Percentiles rank a stretch among this genome's conserved stretches.
These are phyloP conservation scores for Sclerotinia trifoliorum DNA, from an alignment of 2,329 filamentous ascomycete genomes.

Conservation along the genomic window DNA sequence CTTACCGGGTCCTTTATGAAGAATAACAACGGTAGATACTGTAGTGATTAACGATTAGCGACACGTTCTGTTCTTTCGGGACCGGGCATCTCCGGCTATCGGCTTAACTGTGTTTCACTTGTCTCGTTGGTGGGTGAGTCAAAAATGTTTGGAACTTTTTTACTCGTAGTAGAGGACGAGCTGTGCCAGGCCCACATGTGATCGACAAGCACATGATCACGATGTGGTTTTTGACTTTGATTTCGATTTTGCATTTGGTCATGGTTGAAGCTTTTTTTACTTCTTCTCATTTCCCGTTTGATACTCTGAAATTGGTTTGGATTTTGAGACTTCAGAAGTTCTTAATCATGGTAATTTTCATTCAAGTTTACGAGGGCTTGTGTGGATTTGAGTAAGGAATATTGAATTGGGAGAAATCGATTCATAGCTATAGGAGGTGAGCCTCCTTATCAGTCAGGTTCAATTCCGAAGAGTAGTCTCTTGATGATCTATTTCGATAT, in stretches of 20 bases:
- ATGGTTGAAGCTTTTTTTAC: neutral
- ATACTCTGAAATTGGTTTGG: neutral
- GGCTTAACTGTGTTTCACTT: neutral
- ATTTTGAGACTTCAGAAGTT: neutral
- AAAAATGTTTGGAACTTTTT: neutral
- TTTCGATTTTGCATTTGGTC: neutral
- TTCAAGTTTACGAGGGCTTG: neutral
- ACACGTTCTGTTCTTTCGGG: neutral
- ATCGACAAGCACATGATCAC: constrained; percentile 1
- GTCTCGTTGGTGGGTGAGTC: neutral
- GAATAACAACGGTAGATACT: neutral
- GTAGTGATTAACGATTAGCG: neutral
- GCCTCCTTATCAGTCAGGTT: too few relatives aligned
- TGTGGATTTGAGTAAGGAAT: neutral
- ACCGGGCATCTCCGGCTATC: neutral
- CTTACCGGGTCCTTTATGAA: neutral
- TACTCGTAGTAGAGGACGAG: neutral
- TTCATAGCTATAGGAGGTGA: too few relatives aligned
- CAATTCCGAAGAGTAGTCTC: too few relatives aligned
- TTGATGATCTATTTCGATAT: too few relatives aligned
- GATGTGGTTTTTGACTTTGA: neutral
- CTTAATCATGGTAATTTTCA: neutral
- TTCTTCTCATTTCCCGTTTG: neutral
- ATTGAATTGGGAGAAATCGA: too few relatives aligned
- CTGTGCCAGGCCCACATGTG: neutral